phyloP scores from a whole-genome alignment of 2,329 filamentous ascomycete genomes.

The Fusarium avenaceum region DNA sequence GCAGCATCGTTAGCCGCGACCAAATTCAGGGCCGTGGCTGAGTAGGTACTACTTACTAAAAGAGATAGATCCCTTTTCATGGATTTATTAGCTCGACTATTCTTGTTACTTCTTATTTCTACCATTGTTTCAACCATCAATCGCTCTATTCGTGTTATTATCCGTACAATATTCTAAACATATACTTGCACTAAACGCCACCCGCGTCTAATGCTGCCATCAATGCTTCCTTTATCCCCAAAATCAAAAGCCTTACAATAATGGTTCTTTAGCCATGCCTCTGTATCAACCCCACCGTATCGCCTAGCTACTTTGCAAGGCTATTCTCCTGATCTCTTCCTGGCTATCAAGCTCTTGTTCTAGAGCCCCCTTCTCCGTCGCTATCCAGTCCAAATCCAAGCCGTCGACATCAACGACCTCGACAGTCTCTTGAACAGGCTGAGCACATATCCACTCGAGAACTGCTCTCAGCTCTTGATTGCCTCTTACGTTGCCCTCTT shows the following conservation, averaged over 20 bases:
- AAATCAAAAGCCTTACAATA: constrained; percentile 11
- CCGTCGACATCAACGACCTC: constrained; percentile 15
- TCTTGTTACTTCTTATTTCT: constrained; percentile 28
- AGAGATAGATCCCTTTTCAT: constrained; percentile 26
- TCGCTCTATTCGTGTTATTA: constrained; percentile 16
- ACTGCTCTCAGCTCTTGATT: constrained; percentile 46
- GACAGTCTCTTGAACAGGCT: constrained; percentile 19
- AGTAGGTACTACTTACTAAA: constrained; percentile 21
- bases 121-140: constrained; percentile 19
- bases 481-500: constrained; percentile 44
- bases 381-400: constrained; percentile 11
- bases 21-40: constrained; percentile 27
- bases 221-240: constrained; percentile 15
- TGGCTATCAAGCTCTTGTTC: constrained; percentile 5
- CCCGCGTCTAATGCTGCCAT: constrained; percentile 38
- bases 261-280: neutral
- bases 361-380: constrained; percentile 8
- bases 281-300: constrained; percentile 2
- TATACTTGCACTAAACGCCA: constrained; percentile 35
- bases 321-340: constrained; percentile 14
- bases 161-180: constrained; percentile 24
- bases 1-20: neutral
- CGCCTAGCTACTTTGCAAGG: constrained; percentile 4
- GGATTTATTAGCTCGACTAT: neutral
- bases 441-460: constrained; percentile 41